These are phyloP conservation scores for Sclerospora graminicola DNA, from an alignment of 352 stramenopile species.

Conservation along the genomic window DNA sequence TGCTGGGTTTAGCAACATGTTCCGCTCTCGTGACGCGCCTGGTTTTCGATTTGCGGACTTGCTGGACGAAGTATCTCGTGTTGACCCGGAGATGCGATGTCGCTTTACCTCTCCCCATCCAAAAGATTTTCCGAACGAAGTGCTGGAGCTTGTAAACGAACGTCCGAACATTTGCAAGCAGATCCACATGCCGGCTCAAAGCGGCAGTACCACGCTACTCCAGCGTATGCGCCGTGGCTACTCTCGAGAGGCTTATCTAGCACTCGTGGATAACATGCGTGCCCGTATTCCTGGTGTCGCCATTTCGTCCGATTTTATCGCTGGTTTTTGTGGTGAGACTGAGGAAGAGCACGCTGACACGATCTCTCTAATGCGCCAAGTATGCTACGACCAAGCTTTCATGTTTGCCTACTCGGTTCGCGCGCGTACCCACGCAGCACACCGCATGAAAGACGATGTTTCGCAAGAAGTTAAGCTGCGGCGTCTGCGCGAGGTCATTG, in stretches of 20 bases:
- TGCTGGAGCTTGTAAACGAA: constrained; percentile 87
- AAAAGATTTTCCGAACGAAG: constrained; percentile 96
- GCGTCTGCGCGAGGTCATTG: constrained; percentile 94
- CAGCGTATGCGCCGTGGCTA: constrained; percentile 96
- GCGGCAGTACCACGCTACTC: constrained; percentile 80
- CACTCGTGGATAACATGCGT: constrained; percentile 90
- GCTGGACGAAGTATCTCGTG: constrained; percentile 87
- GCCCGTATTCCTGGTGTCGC: constrained; percentile 67
- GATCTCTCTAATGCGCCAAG: constrained; percentile 68
- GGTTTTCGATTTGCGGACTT: constrained; percentile 97
- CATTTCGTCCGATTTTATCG: constrained; percentile 95
- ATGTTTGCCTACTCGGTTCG: constrained; percentile 98
- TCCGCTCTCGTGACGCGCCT: constrained; percentile 66
- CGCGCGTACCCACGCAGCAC: constrained; percentile 91
- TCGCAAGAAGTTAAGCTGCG: constrained; percentile 89
- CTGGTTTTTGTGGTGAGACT: constrained; percentile 98
- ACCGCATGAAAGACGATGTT: constrained; percentile 95
- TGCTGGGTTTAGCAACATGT: constrained; percentile 94
- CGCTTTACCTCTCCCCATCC: constrained; percentile 99
- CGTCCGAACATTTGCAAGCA: constrained; percentile 94
- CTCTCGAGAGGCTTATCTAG: constrained; percentile 94
- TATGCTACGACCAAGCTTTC: constrained; percentile 96
- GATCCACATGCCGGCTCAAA: constrained; percentile 98
- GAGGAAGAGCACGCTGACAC: constrained; percentile 96
- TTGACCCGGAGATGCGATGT: constrained; percentile 93